Conservation (phyloP, 306 rosid genomes). For the Amphicarpaea edgeworthii region DNA sequence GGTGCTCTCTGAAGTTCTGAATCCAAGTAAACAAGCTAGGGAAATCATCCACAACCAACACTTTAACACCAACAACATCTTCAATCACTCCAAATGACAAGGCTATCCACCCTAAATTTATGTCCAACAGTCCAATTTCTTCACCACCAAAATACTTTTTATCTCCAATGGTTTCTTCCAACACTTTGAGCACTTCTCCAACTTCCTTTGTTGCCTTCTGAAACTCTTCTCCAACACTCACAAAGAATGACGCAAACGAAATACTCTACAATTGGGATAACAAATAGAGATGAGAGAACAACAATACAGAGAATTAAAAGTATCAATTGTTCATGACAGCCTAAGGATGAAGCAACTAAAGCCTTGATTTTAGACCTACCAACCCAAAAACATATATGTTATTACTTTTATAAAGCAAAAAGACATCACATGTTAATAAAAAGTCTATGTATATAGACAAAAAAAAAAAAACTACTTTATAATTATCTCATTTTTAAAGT, state of each 20-base stretch:
- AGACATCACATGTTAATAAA: no score
- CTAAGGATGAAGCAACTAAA: no score
- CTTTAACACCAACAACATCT: slow-evolving; percentile 14
- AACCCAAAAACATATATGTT: neutral
- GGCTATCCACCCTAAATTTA: slow-evolving; percentile 23
- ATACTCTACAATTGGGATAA: neutral
- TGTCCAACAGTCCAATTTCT: slow-evolving; percentile 21
- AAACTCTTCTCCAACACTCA: slow-evolving; percentile 30
- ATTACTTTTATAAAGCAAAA: no score
- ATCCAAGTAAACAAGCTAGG: slow-evolving; percentile 17
- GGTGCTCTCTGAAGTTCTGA: slow-evolving; percentile 26
- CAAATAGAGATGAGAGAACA: slow-evolving; percentile 2
- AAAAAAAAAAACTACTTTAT: no score
- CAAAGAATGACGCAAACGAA: slow-evolving; percentile 26
- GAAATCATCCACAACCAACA: slow-evolving; percentile 12
- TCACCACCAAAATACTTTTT: slow-evolving; percentile 26
- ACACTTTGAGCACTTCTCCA: neutral
- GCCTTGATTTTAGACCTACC: slow-evolving; percentile 9
- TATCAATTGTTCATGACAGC: neutral
- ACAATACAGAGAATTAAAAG: neutral
- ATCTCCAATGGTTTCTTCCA: slow-evolving; percentile 13
- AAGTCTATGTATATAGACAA: no score
- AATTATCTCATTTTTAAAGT: no score
- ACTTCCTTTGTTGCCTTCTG: slow-evolving; percentile 17
- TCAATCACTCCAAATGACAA: slow-evolving; percentile 23